These are phyloP conservation scores for Ogataea salicorniae DNA, from an alignment of 805 yeast species.

Conservation along the genomic window DNA sequence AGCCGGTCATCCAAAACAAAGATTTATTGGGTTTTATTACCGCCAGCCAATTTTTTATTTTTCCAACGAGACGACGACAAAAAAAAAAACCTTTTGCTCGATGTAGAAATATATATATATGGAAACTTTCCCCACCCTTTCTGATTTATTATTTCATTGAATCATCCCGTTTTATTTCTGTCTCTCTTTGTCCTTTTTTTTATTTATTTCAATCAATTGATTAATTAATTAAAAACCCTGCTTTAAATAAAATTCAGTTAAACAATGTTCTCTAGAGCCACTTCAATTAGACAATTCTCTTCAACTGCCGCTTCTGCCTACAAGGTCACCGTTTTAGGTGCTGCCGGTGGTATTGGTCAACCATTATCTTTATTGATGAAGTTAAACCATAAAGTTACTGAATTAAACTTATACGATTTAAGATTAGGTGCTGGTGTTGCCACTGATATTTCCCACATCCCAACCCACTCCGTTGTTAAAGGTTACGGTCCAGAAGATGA, in stretches of 20 bases:
- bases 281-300: constrained; percentile 52
- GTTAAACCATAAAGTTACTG: constrained; percentile 82
- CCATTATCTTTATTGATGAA: constrained; percentile 80
- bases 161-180: background rate
- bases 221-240: no score
- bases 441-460: constrained; percentile 90
- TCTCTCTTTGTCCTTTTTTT: background rate
- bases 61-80: no score
- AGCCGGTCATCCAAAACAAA: no score
- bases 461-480: constrained; percentile 82
- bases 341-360: constrained; percentile 95
- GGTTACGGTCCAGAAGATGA: constrained; percentile 84
- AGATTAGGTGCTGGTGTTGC: constrained; percentile 96
- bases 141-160: no score
- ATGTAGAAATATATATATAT: no score
- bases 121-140: no score
- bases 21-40: no score
- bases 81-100: no score
- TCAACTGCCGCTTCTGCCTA: constrained; percentile 61
- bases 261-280: constrained; percentile 48
- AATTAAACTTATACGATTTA: constrained; percentile 81
- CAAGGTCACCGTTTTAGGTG: constrained; percentile 79
- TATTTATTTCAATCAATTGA: no score
- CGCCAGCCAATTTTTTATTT: no score
- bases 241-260: background rate